Base-by-base conservation (phyloP, 2,329 filamentous ascomycete genomes). In the Fusarium udum region DNA sequence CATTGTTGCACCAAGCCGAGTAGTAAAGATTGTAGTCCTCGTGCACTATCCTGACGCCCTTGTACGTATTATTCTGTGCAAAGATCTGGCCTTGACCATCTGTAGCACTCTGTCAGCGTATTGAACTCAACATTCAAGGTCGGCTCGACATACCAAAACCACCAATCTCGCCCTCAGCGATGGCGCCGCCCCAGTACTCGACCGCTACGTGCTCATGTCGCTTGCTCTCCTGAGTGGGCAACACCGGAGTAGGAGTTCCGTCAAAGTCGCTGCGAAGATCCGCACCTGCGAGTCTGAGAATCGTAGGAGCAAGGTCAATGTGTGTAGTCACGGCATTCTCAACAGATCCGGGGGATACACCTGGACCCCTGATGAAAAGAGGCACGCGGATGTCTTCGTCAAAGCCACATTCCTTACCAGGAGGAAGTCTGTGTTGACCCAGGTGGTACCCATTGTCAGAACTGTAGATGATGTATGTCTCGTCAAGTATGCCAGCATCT, bases 1-100 rank as follows among this genome's bases (percentile, higher is more conserved):
- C 90, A 58, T 90, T 89, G 20, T 82, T 91, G 76, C 92, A 93
- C 91, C 91, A 93, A 0, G 92, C 89, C 0, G 89, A 87, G 75
- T 93, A 93, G 69, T 90, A 89, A 10, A 92, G 78, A 74, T 87
- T 89, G 75, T 92, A 92, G 9, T 82, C 80, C 5, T 85, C 78
- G 2, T 85, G 82, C 8, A 89, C 82, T 11, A 92, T 79, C n/a
- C 89, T 85, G 26, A 91, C 73, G 0, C 84, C 86, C 79, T 92
- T 91, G 83, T 91, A 92, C 0, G 89, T 91, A 72, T 91, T 91
- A 66, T 85, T 85, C 6, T 60, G 48, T 7, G 76, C 60, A 0
- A 43, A 24, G 7, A 51, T 42, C 37, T 49, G 71, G 7, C 76
- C 76, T 22, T 74, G 61, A 14, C 75, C 76, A 46, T 78, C 75